These are phyloP conservation scores for Claviceps capensis DNA, from an alignment of 2,329 filamentous ascomycete species.

Conservation along the genomic window DNA sequence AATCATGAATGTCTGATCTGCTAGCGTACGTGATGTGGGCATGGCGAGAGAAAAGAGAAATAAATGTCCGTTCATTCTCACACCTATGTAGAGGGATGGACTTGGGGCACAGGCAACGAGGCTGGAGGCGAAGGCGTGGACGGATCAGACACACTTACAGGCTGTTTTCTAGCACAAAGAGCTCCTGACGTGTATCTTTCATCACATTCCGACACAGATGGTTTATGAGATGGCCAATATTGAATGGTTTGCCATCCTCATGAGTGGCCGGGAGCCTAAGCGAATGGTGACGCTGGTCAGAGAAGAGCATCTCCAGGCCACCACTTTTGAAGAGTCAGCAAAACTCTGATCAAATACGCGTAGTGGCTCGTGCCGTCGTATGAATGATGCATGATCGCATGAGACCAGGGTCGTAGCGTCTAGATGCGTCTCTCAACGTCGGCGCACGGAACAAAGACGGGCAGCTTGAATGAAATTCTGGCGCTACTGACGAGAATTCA, in stretches of 20 bases:
- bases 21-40: background rate
- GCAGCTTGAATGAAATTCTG: background rate
- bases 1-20: background rate
- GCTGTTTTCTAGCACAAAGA: conserved; percentile 77
- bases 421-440: background rate
- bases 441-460: background rate
- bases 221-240: conserved; percentile 61
- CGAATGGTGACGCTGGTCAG: conserved; percentile 60
- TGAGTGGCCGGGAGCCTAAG: conserved; percentile 53
- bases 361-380: background rate
- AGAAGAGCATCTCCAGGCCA: conserved; percentile 88
- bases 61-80: background rate
- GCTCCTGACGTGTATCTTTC: conserved; percentile 71
- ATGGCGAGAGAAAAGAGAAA: background rate
- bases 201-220: conserved; percentile 72
- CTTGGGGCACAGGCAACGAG: background rate
- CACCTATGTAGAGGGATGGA: background rate
- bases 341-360: background rate
- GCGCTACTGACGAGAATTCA: conserved; percentile 47
- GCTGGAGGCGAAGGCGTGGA: conserved; percentile 4
- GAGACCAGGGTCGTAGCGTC: background rate
- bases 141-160: conserved; percentile 50
- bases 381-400: background rate
- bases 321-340: conserved; percentile 40
- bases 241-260: conserved; percentile 46